phyloP scores from a whole-genome alignment of 2,329 filamentous ascomycete genomes.

The Aureobasidium sp. region DNA sequence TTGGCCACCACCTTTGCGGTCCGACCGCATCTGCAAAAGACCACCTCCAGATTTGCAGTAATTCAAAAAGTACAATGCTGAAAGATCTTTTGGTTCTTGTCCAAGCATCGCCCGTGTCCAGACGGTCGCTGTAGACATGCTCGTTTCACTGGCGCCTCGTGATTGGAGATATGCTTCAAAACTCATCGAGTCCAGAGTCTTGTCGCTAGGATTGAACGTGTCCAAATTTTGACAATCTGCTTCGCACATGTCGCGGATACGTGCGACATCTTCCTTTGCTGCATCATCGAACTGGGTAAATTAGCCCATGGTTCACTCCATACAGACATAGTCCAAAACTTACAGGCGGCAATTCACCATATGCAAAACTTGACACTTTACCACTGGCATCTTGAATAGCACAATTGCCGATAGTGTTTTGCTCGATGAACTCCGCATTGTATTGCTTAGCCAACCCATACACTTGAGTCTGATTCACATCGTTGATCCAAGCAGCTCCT shows the following conservation, averaged over 20 bases:
- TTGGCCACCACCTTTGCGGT: constrained; percentile 45
- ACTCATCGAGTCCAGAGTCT: neutral
- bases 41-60: constrained; percentile 49
- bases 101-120: constrained; percentile 47
- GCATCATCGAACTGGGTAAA: neutral
- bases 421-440: constrained; percentile 38
- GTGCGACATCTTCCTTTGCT: neutral
- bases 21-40: constrained; percentile 45
- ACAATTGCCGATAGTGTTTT: constrained; percentile 40
- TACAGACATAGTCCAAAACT: neutral
- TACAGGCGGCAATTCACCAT: constrained; percentile 26
- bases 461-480: constrained; percentile 43
- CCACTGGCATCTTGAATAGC: constrained; percentile 36
- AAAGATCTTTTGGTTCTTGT: constrained; percentile 41
- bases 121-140: constrained; percentile 26
- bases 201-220: neutral
- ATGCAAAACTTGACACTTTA: constrained; percentile 25
- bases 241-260: constrained; percentile 10
- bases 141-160: neutral
- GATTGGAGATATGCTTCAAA: constrained; percentile 2
- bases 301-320: neutral
- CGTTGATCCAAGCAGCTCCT: constrained; percentile 54
- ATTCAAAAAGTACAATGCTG: constrained; percentile 47
- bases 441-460: constrained; percentile 35
- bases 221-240: neutral